Evolutionary conservation across 306 rosid species (phyloP).

Genomic region (Prunus mira): DNA sequence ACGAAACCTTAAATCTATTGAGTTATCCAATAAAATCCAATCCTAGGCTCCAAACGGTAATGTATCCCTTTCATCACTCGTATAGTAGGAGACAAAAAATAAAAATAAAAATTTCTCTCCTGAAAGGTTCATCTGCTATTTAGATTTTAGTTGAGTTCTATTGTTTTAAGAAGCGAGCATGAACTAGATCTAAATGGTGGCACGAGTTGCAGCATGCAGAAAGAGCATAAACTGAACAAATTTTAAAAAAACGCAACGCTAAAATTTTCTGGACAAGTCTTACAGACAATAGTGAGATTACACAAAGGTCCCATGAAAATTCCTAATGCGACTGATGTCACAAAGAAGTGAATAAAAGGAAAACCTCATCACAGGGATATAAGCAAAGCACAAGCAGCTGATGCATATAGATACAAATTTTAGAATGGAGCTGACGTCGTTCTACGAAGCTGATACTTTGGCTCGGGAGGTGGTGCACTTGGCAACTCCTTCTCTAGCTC

Average conservation of each 20-base stretch:
- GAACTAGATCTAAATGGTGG: background rate
- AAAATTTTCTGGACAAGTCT: conserved; percentile 20
- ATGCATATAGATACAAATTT: conserved; percentile 40
- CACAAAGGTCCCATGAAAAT: conserved; percentile 18
- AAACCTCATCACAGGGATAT: conserved; percentile 11
- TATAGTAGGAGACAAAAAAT: too few species aligned
- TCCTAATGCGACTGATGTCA: conserved; percentile 22
- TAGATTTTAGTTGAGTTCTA: too few species aligned
- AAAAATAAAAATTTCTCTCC: too few species aligned
- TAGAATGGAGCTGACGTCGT: conserved; percentile 70
- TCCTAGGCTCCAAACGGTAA: too few species aligned
- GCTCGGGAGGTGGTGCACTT: conserved; percentile 65
- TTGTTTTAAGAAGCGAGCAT: background rate
- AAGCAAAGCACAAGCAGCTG: conserved; percentile 25
- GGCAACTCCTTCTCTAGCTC: conserved; percentile 76
- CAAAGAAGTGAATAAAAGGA: conserved; percentile 7
- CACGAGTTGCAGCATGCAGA: background rate
- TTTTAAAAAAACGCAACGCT: background rate
- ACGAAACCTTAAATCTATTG: too few species aligned
- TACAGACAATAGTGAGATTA: conserved; percentile 24
- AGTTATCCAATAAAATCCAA: too few species aligned
- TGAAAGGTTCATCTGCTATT: too few species aligned
- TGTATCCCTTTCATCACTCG: too few species aligned
- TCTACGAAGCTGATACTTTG: conserved; percentile 93
- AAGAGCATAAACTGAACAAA: conserved; percentile 19